phyloP scores from a whole-genome alignment of 108 stramenopile genomes.

The Skeletonema tropicum region DNA sequence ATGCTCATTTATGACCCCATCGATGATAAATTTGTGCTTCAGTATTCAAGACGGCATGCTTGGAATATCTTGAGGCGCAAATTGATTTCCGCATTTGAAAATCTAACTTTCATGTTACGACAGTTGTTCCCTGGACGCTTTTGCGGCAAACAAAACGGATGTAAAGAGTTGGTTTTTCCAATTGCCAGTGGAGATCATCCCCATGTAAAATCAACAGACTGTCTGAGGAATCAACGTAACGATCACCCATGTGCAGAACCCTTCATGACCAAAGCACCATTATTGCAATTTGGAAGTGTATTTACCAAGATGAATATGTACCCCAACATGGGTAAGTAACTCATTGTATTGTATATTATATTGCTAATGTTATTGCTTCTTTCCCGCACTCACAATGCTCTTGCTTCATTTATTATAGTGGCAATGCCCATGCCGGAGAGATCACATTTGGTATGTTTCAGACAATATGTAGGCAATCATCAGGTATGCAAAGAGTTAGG shows the following conservation, averaged over 20 bases:
- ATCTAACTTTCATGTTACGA: neutral
- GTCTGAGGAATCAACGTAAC: neutral
- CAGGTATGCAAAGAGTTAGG: neutral
- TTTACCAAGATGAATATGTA: neutral
- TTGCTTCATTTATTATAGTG: neutral
- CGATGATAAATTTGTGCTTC: too few species aligned
- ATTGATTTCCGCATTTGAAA: neutral
- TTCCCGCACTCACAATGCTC: too few species aligned
- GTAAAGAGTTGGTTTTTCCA: neutral
- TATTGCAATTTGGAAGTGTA: constrained; percentile 5
- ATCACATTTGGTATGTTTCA: neutral
- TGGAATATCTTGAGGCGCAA: neutral
- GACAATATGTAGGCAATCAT: neutral
- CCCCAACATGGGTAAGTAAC: neutral
- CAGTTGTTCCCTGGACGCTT: neutral
- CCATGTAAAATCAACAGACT: neutral
- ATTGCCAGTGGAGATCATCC: neutral
- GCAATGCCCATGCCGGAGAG: constrained; percentile 7
- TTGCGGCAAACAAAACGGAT: neutral
- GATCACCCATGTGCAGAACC: constrained; percentile 6
- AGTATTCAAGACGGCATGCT: neutral
- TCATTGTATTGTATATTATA: too few species aligned
- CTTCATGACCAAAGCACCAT: neutral
- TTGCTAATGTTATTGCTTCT: too few species aligned
- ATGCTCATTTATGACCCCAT: constrained; percentile 1